Percentiles rank a stretch among this genome's conserved stretches.
These are phyloP conservation scores for Ceratobasidium sp. DNA, from an alignment of 1,284 basidiomycete species.

Conservation along the genomic window DNA sequence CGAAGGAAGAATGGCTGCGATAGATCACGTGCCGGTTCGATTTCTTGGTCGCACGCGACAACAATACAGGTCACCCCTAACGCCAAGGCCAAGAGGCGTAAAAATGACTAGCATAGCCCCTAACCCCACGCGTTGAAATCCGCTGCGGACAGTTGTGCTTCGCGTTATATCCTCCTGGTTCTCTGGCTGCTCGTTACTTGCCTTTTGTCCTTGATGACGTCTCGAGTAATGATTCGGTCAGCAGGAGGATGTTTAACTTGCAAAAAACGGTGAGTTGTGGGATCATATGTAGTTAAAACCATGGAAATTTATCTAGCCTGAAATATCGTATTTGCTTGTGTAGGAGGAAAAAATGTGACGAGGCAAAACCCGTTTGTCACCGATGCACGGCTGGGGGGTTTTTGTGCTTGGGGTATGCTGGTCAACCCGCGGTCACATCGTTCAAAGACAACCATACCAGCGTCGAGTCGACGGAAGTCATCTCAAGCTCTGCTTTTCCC, in stretches of 20 bases:
- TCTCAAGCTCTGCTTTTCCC: not conserved
- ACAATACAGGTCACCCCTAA: too few species aligned
- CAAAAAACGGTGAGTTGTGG: not conserved
- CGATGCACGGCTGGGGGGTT: not conserved
- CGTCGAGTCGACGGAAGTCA: too few species aligned
- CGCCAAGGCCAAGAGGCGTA: too few species aligned
- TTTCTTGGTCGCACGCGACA: too few species aligned
- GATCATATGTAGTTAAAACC: not conserved
- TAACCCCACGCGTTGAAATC: too few species aligned
- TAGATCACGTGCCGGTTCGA: too few species aligned
- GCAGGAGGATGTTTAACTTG: constrained; percentile 8
- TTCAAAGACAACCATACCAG: not conserved
- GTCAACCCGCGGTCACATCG: not conserved
- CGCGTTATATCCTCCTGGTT: too few species aligned
- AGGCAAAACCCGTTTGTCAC: not conserved
- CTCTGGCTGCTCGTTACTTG: too few species aligned
- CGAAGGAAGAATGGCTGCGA: too few species aligned
- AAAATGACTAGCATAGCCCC: too few species aligned
- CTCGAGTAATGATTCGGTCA: not conserved
- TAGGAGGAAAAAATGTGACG: constrained; percentile 28
- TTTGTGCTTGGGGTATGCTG: not conserved
- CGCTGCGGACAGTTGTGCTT: too few species aligned
- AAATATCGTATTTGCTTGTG: not conserved
- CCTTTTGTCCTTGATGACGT: not conserved
- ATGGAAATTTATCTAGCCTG: not conserved